Evolutionary conservation across 2,329 filamentous ascomycete species (phyloP), one percentile per base, ranked within the genome.

Genomic region (Sclerotinia sclerotiorum): DNA sequence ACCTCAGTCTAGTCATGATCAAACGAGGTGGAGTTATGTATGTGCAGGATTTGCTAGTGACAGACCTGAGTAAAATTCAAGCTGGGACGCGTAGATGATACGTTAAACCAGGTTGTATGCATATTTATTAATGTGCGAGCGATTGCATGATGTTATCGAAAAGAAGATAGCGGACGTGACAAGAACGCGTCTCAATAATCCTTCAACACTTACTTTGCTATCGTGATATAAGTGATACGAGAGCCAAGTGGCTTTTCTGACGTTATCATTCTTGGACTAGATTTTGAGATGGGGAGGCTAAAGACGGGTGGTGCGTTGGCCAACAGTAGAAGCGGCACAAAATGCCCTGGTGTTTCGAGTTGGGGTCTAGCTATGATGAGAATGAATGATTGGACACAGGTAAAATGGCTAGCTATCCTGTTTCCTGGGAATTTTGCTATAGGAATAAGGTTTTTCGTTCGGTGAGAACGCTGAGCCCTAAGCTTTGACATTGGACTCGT

Each of bases 321-420:
- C 48, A 64, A 24, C 48, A 64, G 42, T n/a, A 17, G 27, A 56
- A 19, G n/a, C 39, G 56, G 54, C 24, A 60, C 49, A 13, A 7
- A 35, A 60, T 67, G 54, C 42, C 46, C 44, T 67, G 55, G 44
- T 51, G 64, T 67, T 60, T 67, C 54, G 24, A 27, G 32, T 57
- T 57, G 39, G 52, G 48, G 44, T 55, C 62, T 44, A 42, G n/a
- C 21, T 39, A 8, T n/a, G 57, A 13, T 61, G 19, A 29, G 63
- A 48, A 29, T 60, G 32, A 54, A 60, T 52, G 54, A 44, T 15
- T 42, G 51, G 17, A 24, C 10, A 58, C 29, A 60, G 63, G 10
- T 44, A 29, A 55, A 48, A 35, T 35, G 10, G 19, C 19, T 42
- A 29, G 35, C 35, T 10, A 35, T 42, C 24, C 46, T 6, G 24